These are phyloP conservation scores for Neofusicoccum sp. DNA, from an alignment of 2,329 filamentous ascomycete genomes.

Conservation along the genomic window DNA sequence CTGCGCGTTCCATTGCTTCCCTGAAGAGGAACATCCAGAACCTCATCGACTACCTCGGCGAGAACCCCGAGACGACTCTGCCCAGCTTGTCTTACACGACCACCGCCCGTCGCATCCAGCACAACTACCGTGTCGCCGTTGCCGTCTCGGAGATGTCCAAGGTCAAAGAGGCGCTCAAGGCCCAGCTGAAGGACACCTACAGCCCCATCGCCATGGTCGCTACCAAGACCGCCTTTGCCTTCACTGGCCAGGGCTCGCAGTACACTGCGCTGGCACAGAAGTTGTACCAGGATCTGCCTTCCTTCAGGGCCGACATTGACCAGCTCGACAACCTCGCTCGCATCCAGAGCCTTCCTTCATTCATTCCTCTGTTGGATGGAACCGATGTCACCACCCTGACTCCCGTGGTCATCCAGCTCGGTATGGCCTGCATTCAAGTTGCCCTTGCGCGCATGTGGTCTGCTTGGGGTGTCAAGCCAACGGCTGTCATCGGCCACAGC, in stretches of 20 bases:
- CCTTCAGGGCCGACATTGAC: slow-evolving; percentile 53
- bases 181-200: slow-evolving; percentile 54
- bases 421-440: slow-evolving; percentile 57
- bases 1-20: slow-evolving; percentile 54
- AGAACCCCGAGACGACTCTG: slow-evolving; percentile 48
- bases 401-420: slow-evolving; percentile 56
- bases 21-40: slow-evolving; percentile 55
- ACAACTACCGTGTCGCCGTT: slow-evolving; percentile 55
- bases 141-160: slow-evolving; percentile 51
- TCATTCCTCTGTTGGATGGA: slow-evolving; percentile 52
- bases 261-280: slow-evolving; percentile 55
- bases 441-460: slow-evolving; percentile 57
- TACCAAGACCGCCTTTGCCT: slow-evolving; percentile 55
- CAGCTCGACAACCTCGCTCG: slow-evolving; percentile 51
- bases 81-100: slow-evolving; percentile 55
- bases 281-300: slow-evolving; percentile 51
- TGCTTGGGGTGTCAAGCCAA: slow-evolving; percentile 57
- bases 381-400: slow-evolving; percentile 53
- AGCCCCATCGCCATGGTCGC: slow-evolving; percentile 56
- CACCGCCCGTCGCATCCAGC: slow-evolving; percentile 57
- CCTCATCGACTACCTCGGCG: slow-evolving; percentile 49
- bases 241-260: slow-evolving; percentile 57
- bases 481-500: slow-evolving; percentile 59
- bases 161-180: slow-evolving; percentile 48
- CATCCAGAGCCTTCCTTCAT: slow-evolving; percentile 52